These are phyloP conservation scores for Ogataea ganodermae DNA, from an alignment of 805 yeast species.

Conservation along the genomic window DNA sequence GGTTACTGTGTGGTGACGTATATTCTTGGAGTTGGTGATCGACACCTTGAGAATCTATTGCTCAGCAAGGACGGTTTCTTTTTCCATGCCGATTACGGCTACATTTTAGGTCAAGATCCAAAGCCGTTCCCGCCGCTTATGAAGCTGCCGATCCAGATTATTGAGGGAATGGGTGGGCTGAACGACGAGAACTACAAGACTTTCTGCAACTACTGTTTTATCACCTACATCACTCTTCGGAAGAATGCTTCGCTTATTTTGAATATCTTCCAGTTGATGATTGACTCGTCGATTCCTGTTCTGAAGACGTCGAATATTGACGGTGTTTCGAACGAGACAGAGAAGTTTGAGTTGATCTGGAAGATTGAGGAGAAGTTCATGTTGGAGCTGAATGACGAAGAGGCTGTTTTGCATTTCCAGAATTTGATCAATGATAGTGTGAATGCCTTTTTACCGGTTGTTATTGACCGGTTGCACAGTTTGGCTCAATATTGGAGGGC, in stretches of 20 bases:
- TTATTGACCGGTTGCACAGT: conserved; percentile 91
- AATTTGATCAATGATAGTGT: conserved; percentile 92
- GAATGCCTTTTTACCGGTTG: conserved; percentile 89
- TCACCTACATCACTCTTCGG: conserved; percentile 86
- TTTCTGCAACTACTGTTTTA: conserved; percentile 91
- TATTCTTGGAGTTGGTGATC: conserved; percentile 92
- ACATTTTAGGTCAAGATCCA: conserved; percentile 94
- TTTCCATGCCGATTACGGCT: conserved; percentile 98
- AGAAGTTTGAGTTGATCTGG: conserved; percentile 82
- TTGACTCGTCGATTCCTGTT: conserved; percentile 90
- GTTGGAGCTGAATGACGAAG: conserved; percentile 91
- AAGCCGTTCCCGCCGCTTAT: conserved; percentile 98
- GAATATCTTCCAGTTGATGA: conserved; percentile 90
- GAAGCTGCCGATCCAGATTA: conserved; percentile 95
- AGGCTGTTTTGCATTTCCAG: conserved; percentile 93
- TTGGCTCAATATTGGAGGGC: conserved; percentile 98
- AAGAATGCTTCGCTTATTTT: conserved; percentile 87
- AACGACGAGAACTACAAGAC: conserved; percentile 80
- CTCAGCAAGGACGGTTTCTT: conserved; percentile 79
- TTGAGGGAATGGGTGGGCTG: conserved; percentile 97
- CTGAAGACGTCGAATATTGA: conserved; percentile 46
- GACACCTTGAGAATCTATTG: conserved; percentile 89
- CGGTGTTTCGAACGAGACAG: conserved; percentile 46
- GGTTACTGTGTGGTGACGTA: conserved; percentile 98
- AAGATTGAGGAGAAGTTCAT: conserved; percentile 95